Base-by-base conservation (phyloP, 768 basidiomycete species). In the Kwoniella bestiolae region DNA sequence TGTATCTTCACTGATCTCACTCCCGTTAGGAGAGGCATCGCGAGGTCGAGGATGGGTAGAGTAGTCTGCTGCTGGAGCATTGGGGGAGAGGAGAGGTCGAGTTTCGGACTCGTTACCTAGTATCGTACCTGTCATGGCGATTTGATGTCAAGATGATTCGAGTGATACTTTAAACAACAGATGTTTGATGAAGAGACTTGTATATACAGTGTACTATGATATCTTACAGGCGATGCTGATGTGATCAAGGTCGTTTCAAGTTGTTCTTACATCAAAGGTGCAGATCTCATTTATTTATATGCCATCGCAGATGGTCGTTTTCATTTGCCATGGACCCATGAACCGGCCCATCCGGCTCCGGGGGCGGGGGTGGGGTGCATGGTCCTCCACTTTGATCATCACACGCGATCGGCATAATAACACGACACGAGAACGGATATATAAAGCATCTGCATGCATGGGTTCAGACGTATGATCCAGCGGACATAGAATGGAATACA, bases 81-180 rank as follows among this genome's bases (percentile, higher is more conserved):
- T 32, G 14, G 11, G 26, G 12, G 32, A 38, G 14, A 61, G 38
- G n/a, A 61, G 34, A 5, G 60, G 60, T 3, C 60, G 60, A 52
- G 60, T 61, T 25, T 61, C 60, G 25, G 60, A 61, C 29, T 61
- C 60, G 38, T 61, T 61, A 34, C 60, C 60, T 44, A 61, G 50
- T 51, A 61, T 21, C 6, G 60, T 51, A 26, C 60, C 60, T 29
- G 25, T n/a, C 60, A 61, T 61, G n/a, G 31, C 41, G 49, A n/a
- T 5, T 47, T 18, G 46, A n/a, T n/a, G n/a, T n/a, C n/a, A n/a
- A n/a, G n/a, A n/a, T 41, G 38, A 41, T 11, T 41, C 38, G 38
- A 14, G n/a, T n/a, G n/a, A n/a, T n/a, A n/a, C n/a, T n/a, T n/a
- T n/a, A n/a, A n/a, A n/a, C n/a, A n/a, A n/a, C n/a, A n/a, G n/a